Percentiles rank a stretch among this genome's conserved stretches.
These are phyloP conservation scores for Trichosporon sp. DNA, from an alignment of 1,284 basidiomycete genomes.

Conservation along the genomic window DNA sequence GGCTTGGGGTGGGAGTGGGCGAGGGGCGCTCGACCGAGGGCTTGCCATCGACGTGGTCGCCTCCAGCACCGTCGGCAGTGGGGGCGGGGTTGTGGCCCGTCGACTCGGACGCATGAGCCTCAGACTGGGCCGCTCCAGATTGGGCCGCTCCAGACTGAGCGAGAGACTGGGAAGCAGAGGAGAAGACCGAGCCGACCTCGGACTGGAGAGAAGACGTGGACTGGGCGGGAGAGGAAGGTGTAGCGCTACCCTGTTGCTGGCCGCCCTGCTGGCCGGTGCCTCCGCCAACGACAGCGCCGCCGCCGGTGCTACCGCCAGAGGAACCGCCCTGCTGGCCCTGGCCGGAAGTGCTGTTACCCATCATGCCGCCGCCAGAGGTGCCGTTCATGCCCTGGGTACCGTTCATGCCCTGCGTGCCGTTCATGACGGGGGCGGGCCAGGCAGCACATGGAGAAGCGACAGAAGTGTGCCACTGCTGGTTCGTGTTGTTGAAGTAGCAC, in stretches of 20 bases:
- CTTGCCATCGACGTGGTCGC: too few relatives aligned
- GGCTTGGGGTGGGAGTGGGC: too few relatives aligned
- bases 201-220: background rate
- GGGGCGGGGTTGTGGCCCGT: too few relatives aligned
- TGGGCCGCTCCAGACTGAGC: background rate
- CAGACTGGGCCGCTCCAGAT: background rate
- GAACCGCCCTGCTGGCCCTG: too few relatives aligned
- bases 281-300: background rate
- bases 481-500: slow-evolving; percentile 31
- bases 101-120: too few relatives aligned
- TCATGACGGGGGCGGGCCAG: background rate
- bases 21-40: too few relatives aligned
- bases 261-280: background rate
- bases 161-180: background rate
- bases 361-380: too few relatives aligned
- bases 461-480: slow-evolving; percentile 20
- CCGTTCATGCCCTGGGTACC: background rate
- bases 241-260: background rate
- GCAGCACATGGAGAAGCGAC: background rate
- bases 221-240: background rate
- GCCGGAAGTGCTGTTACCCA: too few relatives aligned
- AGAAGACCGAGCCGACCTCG: background rate
- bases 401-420: background rate
- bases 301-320: background rate
- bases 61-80: too few relatives aligned